Conservation (phyloP, 257 asterid genomes). For the Salvia miltiorrhiza region DNA sequence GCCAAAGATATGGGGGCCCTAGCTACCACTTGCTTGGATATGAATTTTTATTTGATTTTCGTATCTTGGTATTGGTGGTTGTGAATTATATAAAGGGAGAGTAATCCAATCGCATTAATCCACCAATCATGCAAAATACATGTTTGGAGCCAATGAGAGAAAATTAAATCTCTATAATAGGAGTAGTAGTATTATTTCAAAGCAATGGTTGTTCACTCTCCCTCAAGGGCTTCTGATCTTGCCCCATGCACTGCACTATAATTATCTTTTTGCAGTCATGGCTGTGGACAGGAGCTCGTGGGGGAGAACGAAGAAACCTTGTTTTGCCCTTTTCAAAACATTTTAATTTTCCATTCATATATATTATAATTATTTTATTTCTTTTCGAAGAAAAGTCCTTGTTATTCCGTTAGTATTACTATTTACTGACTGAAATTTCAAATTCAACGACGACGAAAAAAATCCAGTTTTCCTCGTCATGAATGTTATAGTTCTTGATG, state of each 20-base stretch:
- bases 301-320: slow-evolving; percentile 29
- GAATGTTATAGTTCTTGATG: too few species aligned
- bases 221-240: slow-evolving; percentile 40
- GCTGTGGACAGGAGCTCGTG: slow-evolving; percentile 25
- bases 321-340: slow-evolving; percentile 16
- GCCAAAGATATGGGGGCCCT: slow-evolving; percentile 17
- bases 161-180: background rate
- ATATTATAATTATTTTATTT: background rate
- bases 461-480: too few species aligned
- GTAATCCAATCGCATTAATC: slow-evolving; percentile 17
- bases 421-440: too few species aligned
- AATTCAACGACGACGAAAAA: too few species aligned
- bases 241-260: background rate
- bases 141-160: background rate
- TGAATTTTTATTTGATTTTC: background rate
- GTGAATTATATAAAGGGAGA: slow-evolving; percentile 26
- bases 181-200: background rate
- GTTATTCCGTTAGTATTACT: too few species aligned
- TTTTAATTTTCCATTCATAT: background rate
- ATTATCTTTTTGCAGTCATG: background rate
- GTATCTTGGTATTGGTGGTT: background rate
- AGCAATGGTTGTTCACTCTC: slow-evolving; percentile 35
- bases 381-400: too few species aligned
- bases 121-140: background rate
- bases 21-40: slow-evolving; percentile 6